Base-by-base conservation (phyloP, 1,284 basidiomycete genomes). In the Trichosporon faecale region DNA sequence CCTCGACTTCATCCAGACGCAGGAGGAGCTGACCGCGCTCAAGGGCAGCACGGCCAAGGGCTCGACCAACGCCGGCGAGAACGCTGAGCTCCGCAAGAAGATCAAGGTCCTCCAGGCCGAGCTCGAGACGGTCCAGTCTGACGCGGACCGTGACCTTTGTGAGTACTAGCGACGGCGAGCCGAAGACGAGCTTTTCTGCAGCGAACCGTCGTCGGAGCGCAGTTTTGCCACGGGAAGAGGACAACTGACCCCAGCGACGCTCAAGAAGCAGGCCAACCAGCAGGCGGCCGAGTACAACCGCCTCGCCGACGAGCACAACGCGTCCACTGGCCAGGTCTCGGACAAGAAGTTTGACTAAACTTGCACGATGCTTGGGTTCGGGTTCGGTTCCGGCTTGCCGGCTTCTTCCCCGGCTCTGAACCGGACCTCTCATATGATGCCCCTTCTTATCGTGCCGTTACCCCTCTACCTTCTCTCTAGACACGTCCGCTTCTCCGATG, bases 1-100 rank as follows among this genome's bases (percentile, higher is more conserved):
- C 68, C 89, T 95, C 76, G 93, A 97, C 81, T 90, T 97, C 72
- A 92, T 97, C 77, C 89, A 93, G 76, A 88, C 90, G 2, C 93
- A 96, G 83, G 94, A 95, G 78, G 89, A 93, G 78, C 93, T 93
- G 78, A 89, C 89, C 33, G 89, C 91, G 75, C 84, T 96, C 72
- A 93, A 95, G 86, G 88, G 89, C 76, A 85, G 88, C 85, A 82
- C 85, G 52, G 83, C 85, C 57, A 80, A 82, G 68, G 73, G 82
- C 64, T 85, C 85, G 46, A 74, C 76, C n/a, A 73, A 74, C 29
- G 70, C 73, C 40, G 78, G 79, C 63, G 78, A 82, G 77, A 76
- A 77, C 29, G 84, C 82, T 11, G 88, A 89, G 71, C 86, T 89
- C 74, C 79, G 86, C 31, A 88, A 88, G 77, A 85, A 90, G 75